A percentile compares a stretch with the other conserved stretches of the same genome.
phyloP scores from a whole-genome alignment of 495 filamentous ascomycete genomes.

The Talaromyces ruber region DNA sequence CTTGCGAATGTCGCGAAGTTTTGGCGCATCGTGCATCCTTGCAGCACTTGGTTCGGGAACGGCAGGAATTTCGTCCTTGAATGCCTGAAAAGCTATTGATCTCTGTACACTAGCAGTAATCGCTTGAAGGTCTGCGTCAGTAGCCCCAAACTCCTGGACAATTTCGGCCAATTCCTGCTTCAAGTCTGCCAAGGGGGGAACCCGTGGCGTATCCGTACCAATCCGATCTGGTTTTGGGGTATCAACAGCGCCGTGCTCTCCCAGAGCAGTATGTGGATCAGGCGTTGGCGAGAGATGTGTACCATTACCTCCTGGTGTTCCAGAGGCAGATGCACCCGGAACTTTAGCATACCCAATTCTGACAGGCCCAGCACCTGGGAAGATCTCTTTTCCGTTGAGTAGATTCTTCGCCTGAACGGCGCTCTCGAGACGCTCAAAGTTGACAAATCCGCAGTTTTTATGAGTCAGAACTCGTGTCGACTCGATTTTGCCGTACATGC shows the following conservation, averaged over 20 bases:
- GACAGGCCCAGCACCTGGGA: constrained; percentile 90
- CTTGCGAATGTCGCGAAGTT: constrained; percentile 93
- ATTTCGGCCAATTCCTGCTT: constrained; percentile 76
- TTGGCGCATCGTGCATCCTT: constrained; percentile 87
- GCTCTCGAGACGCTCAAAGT: constrained; percentile 84
- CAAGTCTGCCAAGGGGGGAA: constrained; percentile 66
- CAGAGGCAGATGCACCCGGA: constrained; percentile 66
- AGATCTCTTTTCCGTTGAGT: constrained; percentile 95
- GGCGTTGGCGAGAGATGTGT: constrained; percentile 90
- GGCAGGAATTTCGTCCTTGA: constrained; percentile 77
- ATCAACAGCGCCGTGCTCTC: constrained; percentile 17
- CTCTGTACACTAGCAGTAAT: constrained; percentile 66
- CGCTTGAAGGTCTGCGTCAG: constrained; percentile 63
- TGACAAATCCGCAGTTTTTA: constrained; percentile 99
- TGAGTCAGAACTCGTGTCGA: constrained; percentile 92
- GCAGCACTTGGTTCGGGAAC: constrained; percentile 84
- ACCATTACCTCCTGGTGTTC: constrained; percentile 76
- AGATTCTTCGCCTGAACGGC: constrained; percentile 78
- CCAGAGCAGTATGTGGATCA: constrained; percentile 50
- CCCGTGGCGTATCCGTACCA: constrained; percentile 47
- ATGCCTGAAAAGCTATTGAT: constrained; percentile 65
- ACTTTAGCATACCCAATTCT: constrained; percentile 97
- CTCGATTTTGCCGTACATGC: constrained; percentile 79
- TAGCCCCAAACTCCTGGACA: constrained; percentile 81
- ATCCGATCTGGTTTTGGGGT: constrained; percentile 19